Evolutionary conservation across 176 grass and related monocot species (phyloP).

Genomic region (Lolium perenne): DNA sequence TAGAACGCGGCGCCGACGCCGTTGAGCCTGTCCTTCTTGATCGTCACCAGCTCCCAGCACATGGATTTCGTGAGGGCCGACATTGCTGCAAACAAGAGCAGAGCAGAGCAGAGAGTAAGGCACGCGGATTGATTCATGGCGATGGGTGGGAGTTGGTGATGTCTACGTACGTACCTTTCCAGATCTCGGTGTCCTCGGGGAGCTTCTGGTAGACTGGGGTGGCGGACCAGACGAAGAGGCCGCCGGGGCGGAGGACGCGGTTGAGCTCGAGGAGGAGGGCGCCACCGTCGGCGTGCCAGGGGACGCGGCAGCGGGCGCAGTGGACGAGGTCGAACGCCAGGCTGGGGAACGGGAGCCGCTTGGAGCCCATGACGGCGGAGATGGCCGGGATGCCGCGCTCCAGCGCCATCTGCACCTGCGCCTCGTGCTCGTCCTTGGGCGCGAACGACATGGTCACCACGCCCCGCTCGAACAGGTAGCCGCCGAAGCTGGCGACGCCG

Average conservation of each 20-base stretch:
- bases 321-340: slow-evolving; percentile 87
- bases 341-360: slow-evolving; percentile 83
- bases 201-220: slow-evolving; percentile 98
- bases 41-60: slow-evolving; percentile 86
- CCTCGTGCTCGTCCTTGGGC: slow-evolving; percentile 98
- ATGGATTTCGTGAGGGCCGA: slow-evolving; percentile 77
- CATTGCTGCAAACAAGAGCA: slow-evolving; percentile 46
- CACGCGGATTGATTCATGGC: no score
- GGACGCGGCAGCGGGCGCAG: slow-evolving; percentile 93
- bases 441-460: slow-evolving; percentile 88
- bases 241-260: slow-evolving; percentile 87
- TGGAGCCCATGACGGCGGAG: slow-evolving; percentile 95
- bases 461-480: slow-evolving; percentile 87
- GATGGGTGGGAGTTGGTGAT: neutral
- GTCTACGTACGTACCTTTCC: slow-evolving; percentile 57
- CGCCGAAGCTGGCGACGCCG: slow-evolving; percentile 96
- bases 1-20: slow-evolving; percentile 85
- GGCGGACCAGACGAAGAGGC: slow-evolving; percentile 94
- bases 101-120: no score
- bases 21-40: slow-evolving; percentile 87
- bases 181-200: slow-evolving; percentile 82
- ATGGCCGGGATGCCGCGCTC: slow-evolving; percentile 93
- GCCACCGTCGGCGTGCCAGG: slow-evolving; percentile 87
- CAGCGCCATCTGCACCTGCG: slow-evolving; percentile 90
- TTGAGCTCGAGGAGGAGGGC: slow-evolving; percentile 89